Conservation (phyloP, 73 alveolate species). For the Paramecium biaurelia region DNA sequence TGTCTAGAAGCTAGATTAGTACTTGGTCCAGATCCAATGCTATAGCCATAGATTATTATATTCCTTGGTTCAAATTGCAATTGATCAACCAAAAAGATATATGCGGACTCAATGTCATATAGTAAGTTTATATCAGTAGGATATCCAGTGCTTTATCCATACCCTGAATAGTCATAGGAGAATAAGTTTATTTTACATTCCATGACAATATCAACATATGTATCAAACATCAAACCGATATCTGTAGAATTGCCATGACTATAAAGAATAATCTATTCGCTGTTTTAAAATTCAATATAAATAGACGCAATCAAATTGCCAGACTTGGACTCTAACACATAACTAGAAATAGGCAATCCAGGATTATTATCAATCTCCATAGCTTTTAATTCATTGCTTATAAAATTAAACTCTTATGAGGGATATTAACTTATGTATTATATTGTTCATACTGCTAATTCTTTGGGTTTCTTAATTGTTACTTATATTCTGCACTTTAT, state of each 20-base stretch:
- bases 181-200: conserved; percentile 58
- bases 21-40: conserved; percentile 65
- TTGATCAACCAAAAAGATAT: conserved; percentile 40
- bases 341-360: conserved; percentile 36
- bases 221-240: conserved; percentile 66
- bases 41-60: conserved; percentile 51
- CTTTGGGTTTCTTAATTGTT: neutral
- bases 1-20: conserved; percentile 54
- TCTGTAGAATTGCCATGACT: conserved; percentile 80
- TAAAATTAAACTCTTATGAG: conserved; percentile 21
- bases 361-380: conserved; percentile 19
- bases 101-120: conserved; percentile 69
- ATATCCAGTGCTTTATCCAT: conserved; percentile 75
- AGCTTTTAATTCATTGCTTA: conserved; percentile 14
- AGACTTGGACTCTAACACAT: neutral
- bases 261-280: conserved; percentile 63
- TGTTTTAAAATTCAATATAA: neutral
- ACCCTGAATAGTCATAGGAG: conserved; percentile 74
- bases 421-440: conserved; percentile 10
- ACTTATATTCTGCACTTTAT: neutral
- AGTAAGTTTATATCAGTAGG: conserved; percentile 65
- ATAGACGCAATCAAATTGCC: conserved; percentile 42
- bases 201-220: conserved; percentile 55
- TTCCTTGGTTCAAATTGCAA: conserved; percentile 18
- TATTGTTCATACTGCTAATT: conserved; percentile 1